These are phyloP conservation scores for Ceratocystis ficicola DNA, from an alignment of 2,329 filamentous ascomycete species.

Conservation along the genomic window DNA sequence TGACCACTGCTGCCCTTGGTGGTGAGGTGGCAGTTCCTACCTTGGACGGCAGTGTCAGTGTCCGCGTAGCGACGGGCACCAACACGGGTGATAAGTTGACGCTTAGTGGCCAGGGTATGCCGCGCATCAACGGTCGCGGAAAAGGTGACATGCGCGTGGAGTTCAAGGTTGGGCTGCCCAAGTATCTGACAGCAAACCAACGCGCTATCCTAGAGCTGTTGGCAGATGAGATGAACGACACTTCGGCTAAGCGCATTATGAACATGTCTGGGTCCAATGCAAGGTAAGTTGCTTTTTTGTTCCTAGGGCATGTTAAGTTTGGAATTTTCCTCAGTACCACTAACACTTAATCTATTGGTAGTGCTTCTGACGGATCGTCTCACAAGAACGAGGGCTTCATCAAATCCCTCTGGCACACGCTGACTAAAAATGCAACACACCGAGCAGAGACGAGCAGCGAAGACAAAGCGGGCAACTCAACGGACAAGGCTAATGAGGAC, in stretches of 20 bases:
- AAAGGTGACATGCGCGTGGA: conserved; percentile 82
- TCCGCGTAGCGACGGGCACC: conserved; percentile 84
- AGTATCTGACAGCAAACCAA: conserved; percentile 84
- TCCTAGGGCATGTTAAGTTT: background rate
- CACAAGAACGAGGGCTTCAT: conserved; percentile 82
- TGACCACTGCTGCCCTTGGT: conserved; percentile 85
- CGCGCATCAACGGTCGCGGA: conserved; percentile 57
- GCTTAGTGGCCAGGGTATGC: conserved; percentile 86
- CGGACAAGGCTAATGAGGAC: conserved; percentile 23
- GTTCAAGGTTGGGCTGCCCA: conserved; percentile 91
- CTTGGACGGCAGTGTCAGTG: conserved; percentile 76
- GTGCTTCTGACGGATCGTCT: conserved; percentile 25
- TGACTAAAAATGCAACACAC: conserved; percentile 63
- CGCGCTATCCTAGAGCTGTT: conserved; percentile 89
- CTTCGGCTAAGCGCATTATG: conserved; percentile 85
- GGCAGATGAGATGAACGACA: conserved; percentile 90
- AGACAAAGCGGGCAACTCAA: conserved; percentile 22
- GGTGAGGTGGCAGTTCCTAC: conserved; percentile 85
- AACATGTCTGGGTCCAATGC: conserved; percentile 42
- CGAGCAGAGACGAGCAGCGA: conserved; percentile 31
- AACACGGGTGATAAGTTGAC: conserved; percentile 87
- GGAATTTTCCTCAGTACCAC: background rate
- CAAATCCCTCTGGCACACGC: conserved; percentile 82
- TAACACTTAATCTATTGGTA: background rate
- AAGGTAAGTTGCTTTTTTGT: conserved; percentile 34